A percentile compares a stretch with the other conserved stretches of the same genome.
Conservation (phyloP, 208 protist genomes). For the Leishmania martiniquensis region DNA sequence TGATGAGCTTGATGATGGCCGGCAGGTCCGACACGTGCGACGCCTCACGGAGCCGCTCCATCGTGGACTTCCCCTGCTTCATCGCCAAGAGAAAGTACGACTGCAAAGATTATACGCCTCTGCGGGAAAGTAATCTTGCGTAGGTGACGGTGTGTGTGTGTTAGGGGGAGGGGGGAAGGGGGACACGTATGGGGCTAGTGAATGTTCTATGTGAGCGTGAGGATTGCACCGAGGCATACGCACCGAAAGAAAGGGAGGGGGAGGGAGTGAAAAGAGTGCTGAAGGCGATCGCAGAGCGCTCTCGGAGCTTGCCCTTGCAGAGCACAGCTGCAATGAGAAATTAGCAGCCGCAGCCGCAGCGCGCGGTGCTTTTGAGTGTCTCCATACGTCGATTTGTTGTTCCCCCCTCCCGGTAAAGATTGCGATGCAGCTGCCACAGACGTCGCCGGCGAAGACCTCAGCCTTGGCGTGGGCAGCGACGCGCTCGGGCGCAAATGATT, state of each 20-base stretch:
- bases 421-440: background rate
- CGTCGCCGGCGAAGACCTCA: background rate
- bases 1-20: constrained; percentile 47
- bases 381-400: background rate
- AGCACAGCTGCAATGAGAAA: background rate
- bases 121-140: background rate
- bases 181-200: background rate
- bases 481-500: background rate
- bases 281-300: background rate
- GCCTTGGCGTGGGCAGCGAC: background rate
- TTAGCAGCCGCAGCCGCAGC: background rate
- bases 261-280: background rate
- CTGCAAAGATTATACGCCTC: background rate
- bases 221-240: background rate
- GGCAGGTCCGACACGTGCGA: constrained; percentile 39
- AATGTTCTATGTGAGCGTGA: background rate
- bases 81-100: background rate
- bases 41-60: constrained; percentile 20
- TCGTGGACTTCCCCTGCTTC: constrained; percentile 16
- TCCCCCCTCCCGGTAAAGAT: background rate
- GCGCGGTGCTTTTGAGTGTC: background rate
- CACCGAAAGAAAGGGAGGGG: background rate
- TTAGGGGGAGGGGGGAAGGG: background rate
- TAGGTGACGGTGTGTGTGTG: background rate
- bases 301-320: background rate